Evolutionary conservation across 1,284 basidiomycete genomes (phyloP).

Genomic region (Exobasidium cylindrosporum): DNA sequence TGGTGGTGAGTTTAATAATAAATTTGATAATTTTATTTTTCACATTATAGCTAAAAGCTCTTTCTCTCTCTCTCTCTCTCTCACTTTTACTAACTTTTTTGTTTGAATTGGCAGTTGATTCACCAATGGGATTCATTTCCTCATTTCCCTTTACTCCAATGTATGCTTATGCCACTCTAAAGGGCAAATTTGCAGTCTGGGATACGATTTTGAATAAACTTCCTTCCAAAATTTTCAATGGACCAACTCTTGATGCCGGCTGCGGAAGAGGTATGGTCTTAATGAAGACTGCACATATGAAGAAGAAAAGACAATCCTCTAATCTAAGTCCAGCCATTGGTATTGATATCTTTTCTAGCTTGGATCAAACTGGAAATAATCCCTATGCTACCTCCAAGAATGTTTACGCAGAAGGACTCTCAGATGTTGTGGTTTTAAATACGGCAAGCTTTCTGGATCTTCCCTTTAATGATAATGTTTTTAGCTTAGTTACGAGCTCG

Average conservation of each 20-base stretch:
- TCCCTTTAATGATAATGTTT: neutral
- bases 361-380: neutral
- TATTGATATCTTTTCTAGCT: neutral
- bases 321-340: neutral
- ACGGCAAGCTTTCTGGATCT: neutral
- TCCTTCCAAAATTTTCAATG: neutral
- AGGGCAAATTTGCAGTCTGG: neutral
- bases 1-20: too few relatives aligned
- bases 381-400: neutral
- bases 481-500: neutral
- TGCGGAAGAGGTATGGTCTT: neutral
- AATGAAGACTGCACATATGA: neutral
- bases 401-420: neutral
- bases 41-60: too few relatives aligned
- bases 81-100: too few relatives aligned
- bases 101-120: constrained; percentile 1
- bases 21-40: too few relatives aligned
- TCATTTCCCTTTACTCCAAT: neutral
- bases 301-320: neutral
- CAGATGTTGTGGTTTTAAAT: neutral
- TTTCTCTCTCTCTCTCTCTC: too few relatives aligned
- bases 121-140: neutral
- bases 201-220: neutral
- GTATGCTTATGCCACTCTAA: neutral
- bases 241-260: neutral